Conservation (phyloP, 352 stramenopile genomes). For the Pelagophyceae sp. region DNA sequence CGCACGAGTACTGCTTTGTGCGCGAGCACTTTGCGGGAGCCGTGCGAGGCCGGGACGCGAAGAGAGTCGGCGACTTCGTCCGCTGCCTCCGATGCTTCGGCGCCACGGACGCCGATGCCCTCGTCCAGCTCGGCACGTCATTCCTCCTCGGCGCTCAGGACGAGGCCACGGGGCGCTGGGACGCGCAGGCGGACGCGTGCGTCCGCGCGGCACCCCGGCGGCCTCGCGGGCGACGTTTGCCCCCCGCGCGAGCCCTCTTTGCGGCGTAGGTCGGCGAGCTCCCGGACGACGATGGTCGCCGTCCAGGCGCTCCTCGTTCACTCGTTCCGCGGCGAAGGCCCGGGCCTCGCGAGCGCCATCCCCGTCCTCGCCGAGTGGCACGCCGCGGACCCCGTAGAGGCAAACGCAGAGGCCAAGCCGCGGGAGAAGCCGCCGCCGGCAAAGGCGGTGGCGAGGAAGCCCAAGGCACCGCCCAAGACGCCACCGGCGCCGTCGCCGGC, state of each 20-base stretch:
- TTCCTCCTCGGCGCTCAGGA: slow-evolving; percentile 27
- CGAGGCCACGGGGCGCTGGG: background rate
- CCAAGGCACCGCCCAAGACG: background rate
- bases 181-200: background rate
- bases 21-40: slow-evolving; percentile 19
- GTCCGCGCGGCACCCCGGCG: background rate
- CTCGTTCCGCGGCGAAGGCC: background rate
- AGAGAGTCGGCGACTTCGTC: slow-evolving; percentile 55
- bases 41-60: slow-evolving; percentile 45
- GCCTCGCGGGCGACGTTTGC: too few relatives aligned
- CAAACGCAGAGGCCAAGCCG: background rate
- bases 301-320: background rate
- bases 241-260: too few relatives aligned
- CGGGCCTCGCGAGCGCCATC: background rate
- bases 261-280: too few relatives aligned
- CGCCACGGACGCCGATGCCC: slow-evolving; percentile 22
- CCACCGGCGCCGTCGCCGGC: too few relatives aligned
- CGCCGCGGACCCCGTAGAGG: background rate
- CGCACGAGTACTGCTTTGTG: slow-evolving; percentile 78
- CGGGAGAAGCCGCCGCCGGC: background rate
- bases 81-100: slow-evolving; percentile 30
- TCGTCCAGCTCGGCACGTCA: slow-evolving; percentile 22
- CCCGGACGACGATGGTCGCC: slow-evolving; percentile 16
- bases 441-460: background rate
- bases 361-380: background rate